Base-by-base conservation (phyloP, 75 land plant species). In the Cryptomeria japonica region DNA sequence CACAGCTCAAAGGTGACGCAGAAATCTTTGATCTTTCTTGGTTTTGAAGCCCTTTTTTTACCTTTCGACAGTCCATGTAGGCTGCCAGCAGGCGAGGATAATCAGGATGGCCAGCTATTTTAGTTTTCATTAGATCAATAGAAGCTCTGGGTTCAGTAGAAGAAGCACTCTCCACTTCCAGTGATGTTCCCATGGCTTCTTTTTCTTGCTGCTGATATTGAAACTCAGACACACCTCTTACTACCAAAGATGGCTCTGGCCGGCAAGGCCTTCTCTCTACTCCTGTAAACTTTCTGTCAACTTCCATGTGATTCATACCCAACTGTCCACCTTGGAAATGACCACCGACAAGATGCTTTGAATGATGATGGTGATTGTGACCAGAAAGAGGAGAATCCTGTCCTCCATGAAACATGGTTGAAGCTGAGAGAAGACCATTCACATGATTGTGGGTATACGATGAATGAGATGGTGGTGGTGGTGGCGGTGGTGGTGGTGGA, bases 31-130 rank as follows among this genome's bases (percentile, higher is more conserved):
- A 58, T 58, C 13, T 51, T 51, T 51, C 53, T 51, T 51, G 53
- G 53, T 51, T 51, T 51, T 51, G 15, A 51, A 51, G 53, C 53
- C 53, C 53, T 51, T 49, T 44, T 44, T 13, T 61, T 84, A 95
- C 98, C 95, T 96, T 96, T 61, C 92, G 93, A 86, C 96, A 93
- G 44, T 89, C 95, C 88, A 93, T 76, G 82, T 96, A 95, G 53
- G 98, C 93, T 32, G 94, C 89, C 86, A 96, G 86, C 88, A 96
- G 92, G 32, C 93, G 95, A 18, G 91, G 96, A 88, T 95, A 96
- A 77, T 87, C 90, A 90, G 96, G 96, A 90, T 96, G 98, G 75
- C 91, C 91, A 88, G 94, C 88, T 88, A 96, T 96, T 90, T 90
- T 93, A 37, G 94, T 89, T 88, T 90, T 94, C 83, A 94, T 58